Conservation (phyloP, 2,329 filamentous ascomycete species). For the Cordyceps cicadae region DNA sequence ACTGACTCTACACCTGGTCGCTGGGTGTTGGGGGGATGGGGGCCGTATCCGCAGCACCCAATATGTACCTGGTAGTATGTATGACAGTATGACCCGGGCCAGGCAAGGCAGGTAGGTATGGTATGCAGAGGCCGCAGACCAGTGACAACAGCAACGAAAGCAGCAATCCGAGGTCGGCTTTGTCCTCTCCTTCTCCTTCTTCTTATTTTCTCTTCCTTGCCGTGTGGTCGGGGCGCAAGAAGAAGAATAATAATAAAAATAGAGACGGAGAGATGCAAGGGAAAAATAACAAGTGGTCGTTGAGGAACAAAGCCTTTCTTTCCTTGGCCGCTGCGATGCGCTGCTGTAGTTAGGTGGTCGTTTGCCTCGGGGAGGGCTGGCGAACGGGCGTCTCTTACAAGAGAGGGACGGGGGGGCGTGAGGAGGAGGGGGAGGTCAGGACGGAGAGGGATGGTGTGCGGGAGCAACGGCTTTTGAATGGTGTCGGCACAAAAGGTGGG, state of each 20-base stretch:
- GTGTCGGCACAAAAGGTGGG: neutral
- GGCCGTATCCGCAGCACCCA: neutral
- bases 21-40: neutral
- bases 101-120: neutral
- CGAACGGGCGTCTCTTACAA: constrained; percentile 23
- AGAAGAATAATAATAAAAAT: too few species aligned
- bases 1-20: constrained; percentile 9
- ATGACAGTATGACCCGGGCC: neutral
- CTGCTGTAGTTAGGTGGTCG: neutral
- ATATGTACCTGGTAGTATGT: neutral
- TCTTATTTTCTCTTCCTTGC: neutral
- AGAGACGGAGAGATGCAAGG: neutral
- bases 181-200: neutral
- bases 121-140: too few species aligned
- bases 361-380: constrained; percentile 11
- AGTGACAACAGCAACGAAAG: neutral
- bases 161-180: neutral
- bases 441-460: constrained; percentile 19
- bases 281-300: neutral
- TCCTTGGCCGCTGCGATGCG: neutral
- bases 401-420: constrained; percentile 18
- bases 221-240: neutral
- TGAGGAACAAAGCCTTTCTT: constrained; percentile 3
- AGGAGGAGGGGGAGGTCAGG: constrained; percentile 8
- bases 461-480: constrained; percentile 35